Evolutionary conservation across 2,329 filamentous ascomycete genomes (phyloP), one percentile per base, ranked within the genome.

Genomic region (Polytolypa hystricis): DNA sequence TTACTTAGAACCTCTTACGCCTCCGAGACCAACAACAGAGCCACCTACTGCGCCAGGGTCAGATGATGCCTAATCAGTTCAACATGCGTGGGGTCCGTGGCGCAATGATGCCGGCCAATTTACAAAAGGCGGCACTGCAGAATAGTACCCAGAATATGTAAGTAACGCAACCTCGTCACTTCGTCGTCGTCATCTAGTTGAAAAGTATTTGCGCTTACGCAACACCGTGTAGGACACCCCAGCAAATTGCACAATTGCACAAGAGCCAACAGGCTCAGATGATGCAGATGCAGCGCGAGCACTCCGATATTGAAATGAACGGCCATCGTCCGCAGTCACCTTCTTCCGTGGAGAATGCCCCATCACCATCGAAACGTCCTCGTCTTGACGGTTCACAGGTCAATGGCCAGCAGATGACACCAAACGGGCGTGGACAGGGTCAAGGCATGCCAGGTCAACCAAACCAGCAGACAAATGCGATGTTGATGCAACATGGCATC

Each of bases 351-450:
- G 87, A 95, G 36, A 91, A 91, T 52, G 86, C 84, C 17, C 85
- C 86, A 4, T 96, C 89, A 20, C 89, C 89, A 2, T 89, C 83
- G 44, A 96, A 96, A 67, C 76, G 87, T 52, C 84, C 79, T 40
- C 82, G 87, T 39, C 73, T 94, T 42, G 84, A 87, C 46, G 78
- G 80, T 52, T 70, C 71, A 21, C 71, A 71, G 7, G 85, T 84
- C 61, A 84, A 84, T 55, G 77, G 79, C 44, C 79, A 78, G 53
- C 81, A 79, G 50, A 81, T 87, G 73, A 81, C 81, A 64, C 75
- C 77, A 38, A 84, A 84, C 60, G 81, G 81, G 50, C 74, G 71
- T 45, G 65, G 76, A 56, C 80, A 79, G 54, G 66, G 67, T 37
- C 78, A 79, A 57, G 79, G 71, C 54, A 84, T 89, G 71, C 78